These are phyloP conservation scores for Penicillium sp. DNA, from an alignment of 2,329 filamentous ascomycete species.

Conservation along the genomic window DNA sequence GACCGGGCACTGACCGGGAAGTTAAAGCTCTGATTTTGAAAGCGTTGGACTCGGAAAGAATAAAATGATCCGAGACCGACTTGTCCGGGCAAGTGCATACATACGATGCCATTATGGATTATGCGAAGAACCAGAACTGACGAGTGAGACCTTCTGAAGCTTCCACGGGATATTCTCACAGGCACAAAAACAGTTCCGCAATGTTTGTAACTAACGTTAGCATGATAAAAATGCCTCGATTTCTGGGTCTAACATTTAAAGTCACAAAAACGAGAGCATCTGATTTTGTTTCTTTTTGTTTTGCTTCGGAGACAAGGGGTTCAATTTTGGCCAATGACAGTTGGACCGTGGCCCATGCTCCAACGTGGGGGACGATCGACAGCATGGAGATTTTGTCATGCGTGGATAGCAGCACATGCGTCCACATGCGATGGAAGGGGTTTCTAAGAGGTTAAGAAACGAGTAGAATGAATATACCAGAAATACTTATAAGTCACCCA, in stretches of 20 bases:
- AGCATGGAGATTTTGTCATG: neutral
- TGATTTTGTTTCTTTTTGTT: neutral
- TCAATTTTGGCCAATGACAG: slow-evolving; percentile 1
- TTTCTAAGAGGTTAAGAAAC: neutral
- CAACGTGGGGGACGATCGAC: slow-evolving; percentile 10
- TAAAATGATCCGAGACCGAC: neutral
- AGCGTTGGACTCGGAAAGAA: neutral
- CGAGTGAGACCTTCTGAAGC: too few species aligned
- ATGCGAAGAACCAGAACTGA: neutral
- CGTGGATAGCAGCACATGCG: neutral
- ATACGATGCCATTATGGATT: neutral
- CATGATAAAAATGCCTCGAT: too few species aligned
- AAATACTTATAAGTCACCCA: neutral
- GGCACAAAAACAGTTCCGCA: too few species aligned
- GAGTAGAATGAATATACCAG: neutral
- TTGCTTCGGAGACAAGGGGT: neutral
- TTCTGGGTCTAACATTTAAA: neutral
- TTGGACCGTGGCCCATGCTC: slow-evolving; percentile 2
- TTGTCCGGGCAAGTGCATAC: neutral
- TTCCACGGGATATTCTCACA: too few species aligned
- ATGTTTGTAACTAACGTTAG: too few species aligned
- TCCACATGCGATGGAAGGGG: slow-evolving; percentile 3
- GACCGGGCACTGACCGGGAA: too few species aligned
- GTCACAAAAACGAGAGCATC: neutral
- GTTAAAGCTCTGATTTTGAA: neutral